These are phyloP conservation scores for Usnea hakonensis DNA, from an alignment of 495 filamentous ascomycete species.

Conservation along the genomic window DNA sequence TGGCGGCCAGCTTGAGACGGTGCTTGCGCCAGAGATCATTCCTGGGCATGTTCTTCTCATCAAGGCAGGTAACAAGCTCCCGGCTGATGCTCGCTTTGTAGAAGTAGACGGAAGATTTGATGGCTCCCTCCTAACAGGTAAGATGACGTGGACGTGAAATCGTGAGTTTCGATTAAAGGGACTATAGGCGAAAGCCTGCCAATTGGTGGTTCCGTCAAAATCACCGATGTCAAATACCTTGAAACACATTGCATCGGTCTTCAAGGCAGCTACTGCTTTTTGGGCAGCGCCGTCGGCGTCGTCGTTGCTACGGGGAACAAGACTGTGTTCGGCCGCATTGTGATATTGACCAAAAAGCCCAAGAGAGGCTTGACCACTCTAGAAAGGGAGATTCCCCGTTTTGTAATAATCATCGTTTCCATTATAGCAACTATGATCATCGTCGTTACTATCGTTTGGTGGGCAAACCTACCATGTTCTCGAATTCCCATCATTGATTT, in stretches of 20 bases:
- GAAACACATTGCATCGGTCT: constrained; percentile 68
- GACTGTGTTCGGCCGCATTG: constrained; percentile 62
- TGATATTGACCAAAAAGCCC: constrained; percentile 55
- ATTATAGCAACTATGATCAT: constrained; percentile 49
- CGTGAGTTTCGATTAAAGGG: not conserved
- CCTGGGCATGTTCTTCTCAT: constrained; percentile 58
- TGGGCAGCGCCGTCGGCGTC: constrained; percentile 55
- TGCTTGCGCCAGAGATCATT: constrained; percentile 48
- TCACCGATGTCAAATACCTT: constrained; percentile 62
- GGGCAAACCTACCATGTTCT: no score
- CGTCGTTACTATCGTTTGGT: constrained; percentile 54
- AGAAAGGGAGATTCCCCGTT: constrained; percentile 59
- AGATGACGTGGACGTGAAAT: not conserved
- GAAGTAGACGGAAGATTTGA: constrained; percentile 64
- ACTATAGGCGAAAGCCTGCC: constrained; percentile 30
- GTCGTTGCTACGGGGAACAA: constrained; percentile 53
- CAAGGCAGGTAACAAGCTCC: constrained; percentile 58
- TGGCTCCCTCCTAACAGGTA: constrained; percentile 61
- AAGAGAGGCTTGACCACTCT: constrained; percentile 56
- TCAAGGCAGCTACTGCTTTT: constrained; percentile 61
- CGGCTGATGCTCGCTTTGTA: constrained; percentile 61
- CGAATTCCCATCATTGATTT: no score
- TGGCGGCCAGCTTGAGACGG: constrained; percentile 34
- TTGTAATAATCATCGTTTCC: constrained; percentile 54
- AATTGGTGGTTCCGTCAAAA: constrained; percentile 50